Base-by-base conservation (phyloP, 2,329 filamentous ascomycete species). In the Torrubiella hemipterigena region DNA sequence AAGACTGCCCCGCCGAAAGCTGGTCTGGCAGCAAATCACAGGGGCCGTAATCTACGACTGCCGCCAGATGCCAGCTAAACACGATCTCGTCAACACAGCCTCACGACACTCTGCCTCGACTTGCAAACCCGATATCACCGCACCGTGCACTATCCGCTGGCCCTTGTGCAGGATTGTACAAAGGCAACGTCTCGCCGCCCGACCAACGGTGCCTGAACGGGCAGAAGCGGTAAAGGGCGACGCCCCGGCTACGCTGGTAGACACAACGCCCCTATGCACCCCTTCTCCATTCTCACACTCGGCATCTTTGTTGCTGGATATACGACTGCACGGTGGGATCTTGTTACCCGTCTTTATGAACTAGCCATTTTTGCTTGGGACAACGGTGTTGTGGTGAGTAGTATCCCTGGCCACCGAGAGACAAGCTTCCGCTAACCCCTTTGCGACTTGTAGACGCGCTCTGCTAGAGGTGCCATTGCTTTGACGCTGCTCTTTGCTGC, bases 241-340 rank as follows among this genome's bases (percentile, higher is more conserved):
- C 61, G n/a, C n/a, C n/a, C n/a, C n/a, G n/a, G n/a, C n/a, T n/a
- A n/a, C n/a, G n/a, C n/a, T n/a, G n/a, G n/a, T n/a, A n/a, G n/a
- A n/a, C n/a, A n/a, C n/a, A n/a, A n/a, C n/a, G n/a, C n/a, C 61
- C 73, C 68, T 70, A 96, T 96, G 89, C 87, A 95, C 85, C 85
- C 87, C 52, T 95, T 96, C 67, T 96, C 89, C 42, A 68, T 89
- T 58, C 74, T 95, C 59, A 93, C 87, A 51, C 77, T 94, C 64
- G 86, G 82, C 64, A 95, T 98, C 67, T 98, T 98, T 68, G 81
- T 96, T 71, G 89, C 91, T 65, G 91, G 91, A 60, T 98, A 98
- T 71, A 96, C 89, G 58, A 98, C 91, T 63, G 91, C 91, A 54
- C 82, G 91, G 69, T 98, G 91, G 87, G 91, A 96, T 63, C 78